Evolutionary conservation across 23 red algal species (phyloP).

Genomic region (Gracilariopsis chorda): DNA sequence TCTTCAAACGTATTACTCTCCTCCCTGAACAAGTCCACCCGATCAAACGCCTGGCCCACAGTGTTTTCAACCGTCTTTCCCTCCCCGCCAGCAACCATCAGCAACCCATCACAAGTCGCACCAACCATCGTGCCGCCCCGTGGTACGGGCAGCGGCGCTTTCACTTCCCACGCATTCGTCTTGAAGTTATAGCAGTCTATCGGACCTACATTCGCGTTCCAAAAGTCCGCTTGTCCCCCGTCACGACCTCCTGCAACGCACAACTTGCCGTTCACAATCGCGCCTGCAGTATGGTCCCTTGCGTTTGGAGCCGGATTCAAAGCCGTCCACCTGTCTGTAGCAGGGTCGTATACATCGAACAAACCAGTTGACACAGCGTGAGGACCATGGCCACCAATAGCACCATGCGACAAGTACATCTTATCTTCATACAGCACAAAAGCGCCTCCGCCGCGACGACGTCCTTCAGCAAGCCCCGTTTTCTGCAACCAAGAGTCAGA

Average conservation of each 20-base stretch:
- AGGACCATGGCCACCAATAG: conserved; percentile 54
- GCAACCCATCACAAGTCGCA: conserved; percentile 21
- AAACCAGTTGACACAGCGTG: conserved; percentile 29
- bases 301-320: conserved; percentile 19
- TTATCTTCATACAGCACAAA: conserved; percentile 41
- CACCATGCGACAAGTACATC: conserved; percentile 51
- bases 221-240: conserved; percentile 42
- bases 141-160: conserved; percentile 12
- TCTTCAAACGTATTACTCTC: conserved; percentile 10
- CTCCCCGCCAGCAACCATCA: conserved; percentile 71
- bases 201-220: conserved; percentile 42
- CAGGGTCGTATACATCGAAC: conserved; percentile 61
- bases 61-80: conserved; percentile 12
- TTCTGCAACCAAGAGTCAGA: conserved; percentile 22
- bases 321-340: conserved; percentile 8
- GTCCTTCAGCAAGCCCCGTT: not conserved
- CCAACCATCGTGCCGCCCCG: conserved; percentile 46
- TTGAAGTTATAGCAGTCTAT: conserved; percentile 52
- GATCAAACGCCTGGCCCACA: conserved; percentile 24
- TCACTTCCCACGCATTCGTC: conserved; percentile 36
- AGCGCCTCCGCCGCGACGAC: conserved; percentile 55
- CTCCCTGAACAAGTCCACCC: conserved; percentile 43
- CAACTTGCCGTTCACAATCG: conserved; percentile 47
- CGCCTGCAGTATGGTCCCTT: conserved; percentile 50
- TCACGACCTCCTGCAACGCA: conserved; percentile 61